A percentile compares a stretch with the other conserved stretches of the same genome.
phyloP scores from a whole-genome alignment of 768 basidiomycete genomes.

The Boletus eberwhitei region DNA sequence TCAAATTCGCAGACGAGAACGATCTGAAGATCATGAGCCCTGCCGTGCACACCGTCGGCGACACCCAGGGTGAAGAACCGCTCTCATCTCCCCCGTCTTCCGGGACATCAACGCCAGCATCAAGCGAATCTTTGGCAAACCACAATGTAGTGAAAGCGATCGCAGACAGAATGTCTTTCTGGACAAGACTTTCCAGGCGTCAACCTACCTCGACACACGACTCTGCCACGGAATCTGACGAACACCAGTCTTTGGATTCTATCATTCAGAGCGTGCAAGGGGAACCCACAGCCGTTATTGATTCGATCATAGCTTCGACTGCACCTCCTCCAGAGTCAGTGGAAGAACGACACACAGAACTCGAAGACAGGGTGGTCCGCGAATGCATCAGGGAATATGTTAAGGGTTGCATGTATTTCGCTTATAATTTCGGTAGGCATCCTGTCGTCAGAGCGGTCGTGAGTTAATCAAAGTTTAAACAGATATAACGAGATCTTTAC shows the following conservation, averaged over 20 bases:
- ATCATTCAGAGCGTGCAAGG: slow-evolving; percentile 45
- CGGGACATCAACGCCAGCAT: slow-evolving; percentile 53
- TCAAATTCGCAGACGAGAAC: slow-evolving; percentile 52
- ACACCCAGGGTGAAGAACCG: not conserved
- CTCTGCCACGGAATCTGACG: slow-evolving; percentile 9
- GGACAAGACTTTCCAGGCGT: slow-evolving; percentile 60
- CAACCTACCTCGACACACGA: slow-evolving; percentile 24
- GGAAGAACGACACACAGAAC: slow-evolving; percentile 68
- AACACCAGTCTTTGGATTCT: slow-evolving; percentile 29
- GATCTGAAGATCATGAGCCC: slow-evolving; percentile 47
- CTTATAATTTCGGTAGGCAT: slow-evolving; percentile 74
- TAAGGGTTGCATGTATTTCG: slow-evolving; percentile 88
- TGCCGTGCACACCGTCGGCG: slow-evolving; percentile 4
- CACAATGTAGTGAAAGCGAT: slow-evolving; percentile 61
- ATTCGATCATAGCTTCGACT: slow-evolving; percentile 54
- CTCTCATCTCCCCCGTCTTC: slow-evolving; percentile 35
- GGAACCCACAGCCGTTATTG: slow-evolving; percentile 52
- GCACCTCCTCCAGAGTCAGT: slow-evolving; percentile 58
- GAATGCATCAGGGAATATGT: slow-evolving; percentile 75
- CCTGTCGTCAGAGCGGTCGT: not conserved
- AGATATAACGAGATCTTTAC: slow-evolving; percentile 83
- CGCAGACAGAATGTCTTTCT: slow-evolving; percentile 68
- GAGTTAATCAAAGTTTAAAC: not conserved
- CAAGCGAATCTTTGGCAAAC: slow-evolving; percentile 40
- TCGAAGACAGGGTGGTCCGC: slow-evolving; percentile 80